A percentile compares a stretch with the other conserved stretches of the same genome.
Evolutionary conservation across 305 asterid genomes (phyloP).

Genomic region (Fraxinus sp.): DNA sequence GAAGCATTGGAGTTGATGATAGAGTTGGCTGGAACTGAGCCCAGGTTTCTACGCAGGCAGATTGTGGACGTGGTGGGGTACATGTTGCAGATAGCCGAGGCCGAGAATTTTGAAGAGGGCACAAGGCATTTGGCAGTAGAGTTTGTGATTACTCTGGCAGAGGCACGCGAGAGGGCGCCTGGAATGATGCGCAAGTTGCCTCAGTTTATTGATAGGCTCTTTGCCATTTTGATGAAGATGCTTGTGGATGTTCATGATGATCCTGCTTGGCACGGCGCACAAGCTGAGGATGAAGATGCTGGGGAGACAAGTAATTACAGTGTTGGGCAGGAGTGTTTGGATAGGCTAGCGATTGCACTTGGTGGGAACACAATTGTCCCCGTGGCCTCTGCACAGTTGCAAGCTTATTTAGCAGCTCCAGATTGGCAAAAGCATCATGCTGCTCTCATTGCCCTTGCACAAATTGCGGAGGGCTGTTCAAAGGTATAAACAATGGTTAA

Average conservation of each 20-base stretch:
- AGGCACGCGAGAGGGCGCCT: conserved; percentile 90
- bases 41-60: conserved; percentile 82
- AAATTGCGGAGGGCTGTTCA: conserved; percentile 88
- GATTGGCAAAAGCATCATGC: conserved; percentile 97
- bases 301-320: conserved; percentile 83
- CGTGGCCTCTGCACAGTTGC: conserved; percentile 82
- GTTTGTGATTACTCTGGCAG: conserved; percentile 80
- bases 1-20: conserved; percentile 86
- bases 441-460: conserved; percentile 86
- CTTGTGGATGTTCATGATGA: conserved; percentile 80
- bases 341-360: conserved; percentile 76
- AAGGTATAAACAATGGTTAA: conserved; percentile 44
- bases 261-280: conserved; percentile 87
- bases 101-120: conserved; percentile 78
- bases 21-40: conserved; percentile 88
- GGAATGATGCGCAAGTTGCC: conserved; percentile 98
- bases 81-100: conserved; percentile 88
- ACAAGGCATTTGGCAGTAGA: conserved; percentile 86
- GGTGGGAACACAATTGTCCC: conserved; percentile 92
- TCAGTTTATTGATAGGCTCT: conserved; percentile 72
- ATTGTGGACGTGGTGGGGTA: conserved; percentile 86
- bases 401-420: conserved; percentile 63
- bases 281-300: conserved; percentile 83
- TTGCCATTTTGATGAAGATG: conserved; percentile 77
- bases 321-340: conserved; percentile 93